Base-by-base conservation (phyloP, 345 rosid genomes). In the Citrus unshiu region DNA sequence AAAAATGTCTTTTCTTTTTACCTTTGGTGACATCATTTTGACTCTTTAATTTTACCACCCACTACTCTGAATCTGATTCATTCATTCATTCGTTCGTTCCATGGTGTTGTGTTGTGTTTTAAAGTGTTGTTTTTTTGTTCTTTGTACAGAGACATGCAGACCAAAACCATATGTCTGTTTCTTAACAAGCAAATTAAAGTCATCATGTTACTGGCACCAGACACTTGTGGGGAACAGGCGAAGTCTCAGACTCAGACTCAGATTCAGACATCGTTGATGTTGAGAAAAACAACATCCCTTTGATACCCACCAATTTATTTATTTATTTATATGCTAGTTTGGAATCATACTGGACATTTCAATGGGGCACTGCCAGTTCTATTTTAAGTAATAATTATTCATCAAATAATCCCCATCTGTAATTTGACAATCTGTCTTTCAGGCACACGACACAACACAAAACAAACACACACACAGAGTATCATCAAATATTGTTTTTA, bases 171-270 rank as follows among this genome's bases (percentile, higher is more conserved):
- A 67, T 56, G 22, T 37, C 68, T n/a, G 82, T 78, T 78, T 71
- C 78, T 73, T 66, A 64, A 30, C 68, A 72, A 68, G 77, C 84
- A 76, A 81, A 84, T 7, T 46, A 46, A 46, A 39, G 68, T 40
- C 49, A 81, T 84, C 65, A 81, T 84, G 79, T 35, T 29, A 70
- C 86, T 81, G 84, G 65, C 79, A 72, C 65, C 78, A 75, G 82
- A 78, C 86, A 70, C n/a, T 57, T 76, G 84, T 79, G 77, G 82
- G 86, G 76, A 81, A 84, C 76, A 70, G 72, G 84, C 86, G 77
- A 75, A 49, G 49, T 70, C 61, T 77, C 78, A 70, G 46, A 37
- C n/a, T 13, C 46, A 13, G 14, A 12, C 16, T 10, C 51, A 43
- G 51, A 43, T 43, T 43, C 51, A 43, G 51, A 1, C 51, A 46